Conservation (phyloP, 805 yeast genomes). For the Cyberlindnera galapagoensis region DNA sequence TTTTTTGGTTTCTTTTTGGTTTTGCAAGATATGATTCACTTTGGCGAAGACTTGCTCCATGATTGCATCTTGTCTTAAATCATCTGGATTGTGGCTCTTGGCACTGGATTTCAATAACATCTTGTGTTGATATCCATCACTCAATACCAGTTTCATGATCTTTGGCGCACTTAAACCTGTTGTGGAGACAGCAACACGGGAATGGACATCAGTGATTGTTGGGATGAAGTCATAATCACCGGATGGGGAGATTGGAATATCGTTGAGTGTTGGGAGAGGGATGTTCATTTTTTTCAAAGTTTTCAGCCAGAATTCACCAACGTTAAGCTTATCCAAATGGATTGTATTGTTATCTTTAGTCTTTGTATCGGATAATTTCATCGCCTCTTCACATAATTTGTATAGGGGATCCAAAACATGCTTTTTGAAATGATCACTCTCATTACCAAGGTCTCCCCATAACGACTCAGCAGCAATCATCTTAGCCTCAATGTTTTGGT, state of each 20-base stretch:
- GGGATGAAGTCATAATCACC: slow-evolving; percentile 43
- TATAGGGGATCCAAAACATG: slow-evolving; percentile 39
- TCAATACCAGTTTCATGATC: slow-evolving; percentile 47
- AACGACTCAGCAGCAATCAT: slow-evolving; percentile 47
- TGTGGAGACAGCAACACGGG: slow-evolving; percentile 52
- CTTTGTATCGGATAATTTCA: slow-evolving; percentile 45
- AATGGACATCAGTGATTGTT: slow-evolving; percentile 37
- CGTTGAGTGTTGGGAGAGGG: slow-evolving; percentile 64
- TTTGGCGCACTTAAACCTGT: slow-evolving; percentile 90
- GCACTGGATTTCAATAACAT: slow-evolving; percentile 76
- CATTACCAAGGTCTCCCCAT: slow-evolving; percentile 32
- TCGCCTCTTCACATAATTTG: slow-evolving; percentile 42
- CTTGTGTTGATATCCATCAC: slow-evolving; percentile 53
- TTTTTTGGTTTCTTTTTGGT: slow-evolving; percentile 48
- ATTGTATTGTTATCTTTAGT: slow-evolving; percentile 21
- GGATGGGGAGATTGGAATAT: slow-evolving; percentile 34
- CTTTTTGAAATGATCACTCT: slow-evolving; percentile 21
- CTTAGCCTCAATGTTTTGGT: slow-evolving; percentile 36
- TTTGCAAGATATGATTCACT: slow-evolving; percentile 60
- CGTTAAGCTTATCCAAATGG: slow-evolving; percentile 27
- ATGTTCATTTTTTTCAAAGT: slow-evolving; percentile 37
- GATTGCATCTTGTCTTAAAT: slow-evolving; percentile 89
- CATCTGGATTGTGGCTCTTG: too few relatives aligned
- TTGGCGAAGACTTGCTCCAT: slow-evolving; percentile 96
- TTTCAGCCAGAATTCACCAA: slow-evolving; percentile 54